Base-by-base conservation (phyloP, 2,329 filamentous ascomycete genomes). In the Tolypocladium nubicola region DNA sequence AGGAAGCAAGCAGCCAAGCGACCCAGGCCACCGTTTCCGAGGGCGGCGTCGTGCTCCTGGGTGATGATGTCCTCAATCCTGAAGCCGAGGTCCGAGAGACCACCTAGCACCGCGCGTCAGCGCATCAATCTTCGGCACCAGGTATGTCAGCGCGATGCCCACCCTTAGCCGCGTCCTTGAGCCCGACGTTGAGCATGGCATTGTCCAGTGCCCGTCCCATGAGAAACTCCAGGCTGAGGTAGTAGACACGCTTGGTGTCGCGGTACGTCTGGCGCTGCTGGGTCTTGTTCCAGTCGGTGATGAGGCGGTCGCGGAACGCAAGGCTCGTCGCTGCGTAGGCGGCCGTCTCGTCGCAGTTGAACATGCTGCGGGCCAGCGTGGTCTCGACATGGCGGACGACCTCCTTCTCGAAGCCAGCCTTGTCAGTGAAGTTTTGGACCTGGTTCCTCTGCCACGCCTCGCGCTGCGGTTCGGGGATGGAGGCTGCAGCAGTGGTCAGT, bases 181-280 rank as follows among this genome's bases (percentile, higher is more conserved):
- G 80, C 30, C 89, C 89, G 57, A 96, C 84, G 71, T 99, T 99
- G 63, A 99, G 82, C 90, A 99, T 97, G 61, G 94, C 93, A 83
- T 99, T 99, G 79, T 99, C 94, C 62, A 99, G 77, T 52, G 94
- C 89, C 69, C 94, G 83, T 47, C 94, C 94, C 94, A 99, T 99
- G 67, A 99, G 77, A 68, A 99, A 99, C 75, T 99, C 94, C 58
- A 99, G 84, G 64, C 92, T 97, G 60, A 99, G 83, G 71, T 99
- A 99, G 77, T 99, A 99, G 65, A 99, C 83, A 60, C 94, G 85
- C 81, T 99, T 99, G 74, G 85, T 85, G 70, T 97, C 94, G 58
- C 83, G 80, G 67, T 89, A 90, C 0, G 93, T 97, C 75, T 99
- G 94, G 60, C 87, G 87, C 77, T 99, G 94, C 77, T 99, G 94